phyloP scores from a whole-genome alignment of 345 rosid species.

The Trapa bicornis region DNA sequence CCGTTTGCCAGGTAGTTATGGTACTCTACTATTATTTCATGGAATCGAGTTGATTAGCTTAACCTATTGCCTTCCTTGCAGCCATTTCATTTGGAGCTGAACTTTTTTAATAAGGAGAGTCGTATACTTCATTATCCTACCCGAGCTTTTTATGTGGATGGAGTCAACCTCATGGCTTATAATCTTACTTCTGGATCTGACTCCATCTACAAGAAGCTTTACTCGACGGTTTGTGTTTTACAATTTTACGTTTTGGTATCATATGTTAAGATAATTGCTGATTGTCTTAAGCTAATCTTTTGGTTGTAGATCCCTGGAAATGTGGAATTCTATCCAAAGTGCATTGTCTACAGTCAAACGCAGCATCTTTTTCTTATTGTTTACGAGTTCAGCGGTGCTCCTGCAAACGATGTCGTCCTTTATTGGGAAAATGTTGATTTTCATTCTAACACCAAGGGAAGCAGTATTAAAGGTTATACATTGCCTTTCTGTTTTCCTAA shows the following conservation, averaged over 20 bases:
- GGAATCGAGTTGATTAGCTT: constrained; percentile 17
- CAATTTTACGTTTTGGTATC: not conserved
- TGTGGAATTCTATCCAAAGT: constrained; percentile 66
- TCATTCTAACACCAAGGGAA: constrained; percentile 62
- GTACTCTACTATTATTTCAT: constrained; percentile 9
- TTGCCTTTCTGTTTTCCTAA: constrained; percentile 6
- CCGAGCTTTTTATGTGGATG: constrained; percentile 83
- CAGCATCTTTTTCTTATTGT: constrained; percentile 69
- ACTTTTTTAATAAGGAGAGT: constrained; percentile 86
- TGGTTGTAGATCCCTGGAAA: constrained; percentile 66
- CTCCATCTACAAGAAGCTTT: constrained; percentile 69
- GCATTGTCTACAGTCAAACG: constrained; percentile 57
- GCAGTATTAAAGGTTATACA: constrained; percentile 60
- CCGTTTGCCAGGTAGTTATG: constrained; percentile 65
- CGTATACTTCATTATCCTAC: constrained; percentile 93
- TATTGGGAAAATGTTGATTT: constrained; percentile 80
- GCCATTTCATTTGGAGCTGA: constrained; percentile 97
- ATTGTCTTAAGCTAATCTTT: constrained; percentile 1
- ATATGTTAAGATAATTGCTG: not conserved
- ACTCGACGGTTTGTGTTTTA: constrained; percentile 45
- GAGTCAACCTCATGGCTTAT: constrained; percentile 73
- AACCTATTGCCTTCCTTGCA: constrained; percentile 29
- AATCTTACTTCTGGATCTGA: constrained; percentile 80
- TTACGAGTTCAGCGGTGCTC: constrained; percentile 72
- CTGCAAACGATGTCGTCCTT: constrained; percentile 66